Base-by-base conservation (phyloP, 306 rosid genomes). In the Vicia villosa region DNA sequence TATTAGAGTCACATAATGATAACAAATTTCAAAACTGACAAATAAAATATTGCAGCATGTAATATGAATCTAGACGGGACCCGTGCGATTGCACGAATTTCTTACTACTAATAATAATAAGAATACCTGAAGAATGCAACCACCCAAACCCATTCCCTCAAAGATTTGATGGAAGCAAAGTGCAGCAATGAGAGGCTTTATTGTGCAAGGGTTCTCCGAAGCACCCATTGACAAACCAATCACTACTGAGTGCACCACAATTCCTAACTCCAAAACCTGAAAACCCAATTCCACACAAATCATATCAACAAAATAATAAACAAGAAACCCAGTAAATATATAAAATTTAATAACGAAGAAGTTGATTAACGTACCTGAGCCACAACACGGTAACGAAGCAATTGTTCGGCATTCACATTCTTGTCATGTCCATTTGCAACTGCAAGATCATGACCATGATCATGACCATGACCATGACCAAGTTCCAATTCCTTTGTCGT, bases 101-200 rank as follows among this genome's bases (percentile, higher is more conserved):
- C n/a, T n/a, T n/a, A n/a, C n/a, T n/a, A n/a, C n/a, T 26, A 5
- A 6, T 46, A 7, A 51, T 51, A 20, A 51, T 51, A 46, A 46
- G n/a, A 46, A 46, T 51, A 52, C 96, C 96, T 87, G 95, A 43
- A 90, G 59, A 24, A 88, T 83, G 75, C 89, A 84, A 5, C 95
- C 92, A 6, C 92, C 95, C 20, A 88, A 74, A 1, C 92, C 92
- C 90, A 83, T 88, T 43, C 89, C 95, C 59, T 86, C 92, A 64
- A 88, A 91, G 56, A 88, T 71, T 73, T 91, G 97, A 78, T 91
- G 95, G 75, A 91, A 91, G 74, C 92, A 91, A 0, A 88, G 72
- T 11, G 97, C 95, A 50, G 87, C 85, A 64, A 88, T 76, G 11
- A 90, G 87, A 42, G 96, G 95, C 63, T 62, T 77, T 6, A 90